Percentiles rank a stretch among this genome's conserved stretches.
Evolutionary conservation across 768 basidiomycete genomes (phyloP).

Genomic region (Kwoniella botswanensis): DNA sequence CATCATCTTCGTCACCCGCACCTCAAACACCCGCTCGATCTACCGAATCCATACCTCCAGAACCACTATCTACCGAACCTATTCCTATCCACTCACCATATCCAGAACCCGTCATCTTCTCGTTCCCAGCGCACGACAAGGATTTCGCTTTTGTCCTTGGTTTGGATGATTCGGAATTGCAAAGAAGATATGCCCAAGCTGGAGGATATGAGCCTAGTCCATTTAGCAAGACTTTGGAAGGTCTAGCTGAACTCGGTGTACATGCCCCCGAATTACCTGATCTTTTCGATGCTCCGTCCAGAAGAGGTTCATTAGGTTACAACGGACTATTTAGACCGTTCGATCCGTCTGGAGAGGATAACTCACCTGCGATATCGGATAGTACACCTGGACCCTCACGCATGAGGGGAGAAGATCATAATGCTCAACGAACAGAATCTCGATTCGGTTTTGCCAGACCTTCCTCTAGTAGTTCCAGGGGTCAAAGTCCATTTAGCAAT

Average conservation of each 20-base stretch:
- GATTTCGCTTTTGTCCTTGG: constrained; percentile 43
- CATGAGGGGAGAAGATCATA: constrained; percentile 17
- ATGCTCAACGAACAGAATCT: constrained; percentile 39
- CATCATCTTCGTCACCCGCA: constrained; percentile 46
- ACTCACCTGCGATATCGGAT: constrained; percentile 15
- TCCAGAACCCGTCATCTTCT: constrained; percentile 42
- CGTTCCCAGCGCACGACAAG: constrained; percentile 45
- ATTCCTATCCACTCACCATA: constrained; percentile 49
- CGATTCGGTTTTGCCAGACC: constrained; percentile 53
- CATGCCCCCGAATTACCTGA: constrained; percentile 38
- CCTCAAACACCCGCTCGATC: constrained; percentile 41
- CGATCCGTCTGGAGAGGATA: constrained; percentile 25
- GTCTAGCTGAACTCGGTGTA: constrained; percentile 47
- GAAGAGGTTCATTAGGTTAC: constrained; percentile 13
- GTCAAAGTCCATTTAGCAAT: constrained; percentile 44
- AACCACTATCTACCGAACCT: constrained; percentile 43
- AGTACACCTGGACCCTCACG: constrained; percentile 26
- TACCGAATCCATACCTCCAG: constrained; percentile 27
- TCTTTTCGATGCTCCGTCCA: constrained; percentile 21
- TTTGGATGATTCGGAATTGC: constrained; percentile 30
- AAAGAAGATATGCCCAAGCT: constrained; percentile 20
- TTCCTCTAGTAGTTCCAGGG: constrained; percentile 22
- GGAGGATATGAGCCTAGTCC: constrained; percentile 39
- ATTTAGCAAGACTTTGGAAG: constrained; percentile 44
- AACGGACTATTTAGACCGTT: constrained; percentile 44